Evolutionary conservation across 108 stramenopile species (phyloP).

Genomic region (Cyclotella atomus): DNA sequence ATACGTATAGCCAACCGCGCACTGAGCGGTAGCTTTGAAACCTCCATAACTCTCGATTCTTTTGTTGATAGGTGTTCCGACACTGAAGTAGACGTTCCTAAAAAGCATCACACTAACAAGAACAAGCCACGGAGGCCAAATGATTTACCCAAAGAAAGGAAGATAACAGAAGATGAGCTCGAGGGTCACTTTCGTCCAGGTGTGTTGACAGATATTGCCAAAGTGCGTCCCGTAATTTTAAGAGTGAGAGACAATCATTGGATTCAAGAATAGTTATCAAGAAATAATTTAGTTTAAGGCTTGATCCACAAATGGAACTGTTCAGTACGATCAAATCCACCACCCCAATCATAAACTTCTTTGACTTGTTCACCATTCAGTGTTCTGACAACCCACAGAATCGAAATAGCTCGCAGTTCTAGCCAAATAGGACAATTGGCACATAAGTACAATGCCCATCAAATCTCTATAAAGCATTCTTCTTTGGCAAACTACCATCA

Average conservation of each 20-base stretch:
- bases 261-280: slow-evolving; percentile 22
- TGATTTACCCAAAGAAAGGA: background rate
- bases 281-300: slow-evolving; percentile 11
- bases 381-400: too few relatives aligned
- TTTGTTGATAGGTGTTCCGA: slow-evolving; percentile 21
- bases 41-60: background rate
- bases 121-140: background rate
- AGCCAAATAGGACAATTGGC: too few relatives aligned
- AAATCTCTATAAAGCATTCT: background rate
- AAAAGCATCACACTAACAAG: background rate
- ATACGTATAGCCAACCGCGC: slow-evolving; percentile 13
- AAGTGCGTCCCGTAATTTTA: slow-evolving; percentile 26
- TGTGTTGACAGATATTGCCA: slow-evolving; percentile 14
- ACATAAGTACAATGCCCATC: too few relatives aligned
- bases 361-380: too few relatives aligned
- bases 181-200: slow-evolving; percentile 26
- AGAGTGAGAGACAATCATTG: slow-evolving; percentile 6
- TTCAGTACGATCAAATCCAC: too few relatives aligned
- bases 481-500: slow-evolving; percentile 72
- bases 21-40: background rate
- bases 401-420: too few relatives aligned
- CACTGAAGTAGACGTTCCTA: slow-evolving; percentile 5
- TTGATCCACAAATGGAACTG: slow-evolving; percentile 9
- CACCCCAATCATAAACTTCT: too few relatives aligned
- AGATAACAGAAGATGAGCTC: slow-evolving; percentile 14